Base-by-base conservation (phyloP, 768 basidiomycete species). In the Collybia sordida region DNA sequence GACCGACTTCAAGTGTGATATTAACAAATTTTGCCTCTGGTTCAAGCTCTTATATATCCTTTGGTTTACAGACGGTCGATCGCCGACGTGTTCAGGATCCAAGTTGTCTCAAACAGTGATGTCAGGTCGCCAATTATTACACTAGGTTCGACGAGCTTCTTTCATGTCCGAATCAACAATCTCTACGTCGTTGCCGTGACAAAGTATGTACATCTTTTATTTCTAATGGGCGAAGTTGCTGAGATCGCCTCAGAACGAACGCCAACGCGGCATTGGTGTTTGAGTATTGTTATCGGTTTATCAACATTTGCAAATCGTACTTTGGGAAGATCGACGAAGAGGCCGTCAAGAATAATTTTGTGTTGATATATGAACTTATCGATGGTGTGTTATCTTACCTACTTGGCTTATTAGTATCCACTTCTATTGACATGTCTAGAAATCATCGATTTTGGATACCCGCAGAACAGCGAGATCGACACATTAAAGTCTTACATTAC, bases 321-420 rank as follows among this genome's bases (percentile, higher is more conserved):
- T 99, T 98, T 72, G 93, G 95, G 39, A 98, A 98, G 71, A 82
- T 99, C 19, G 97, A 99, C 63, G 97, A 99, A 66, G 96, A 98
- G 67, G 83, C 90, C 18, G 87, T 99, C 57, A 99, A 98, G 85
- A 98, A 96, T 69, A 99, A 99, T 72, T 99, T 99, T 68, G 94
- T 95, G 38, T 74, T 99, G 43, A 96, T 99, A 39, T 99, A 99
- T 60, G 97, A 99, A 69, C 80, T 99, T 36, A 89, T 98, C 57
- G 97, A 99, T 63, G 96, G 96, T 94, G 53, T 51, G 82, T 65
- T 7, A 37, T 21, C 34, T n/a, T 39, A 19, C 45, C n/a, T 6
- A n/a, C 9, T 14, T 27, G 31, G 21, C 27, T 22, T 27, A 22
- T 8, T 6, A 18, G 22, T 15, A 36, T 53, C 47, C 47, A 41